These are phyloP conservation scores for Aspergillus persii DNA, from an alignment of 2,329 filamentous ascomycete species.

Conservation along the genomic window DNA sequence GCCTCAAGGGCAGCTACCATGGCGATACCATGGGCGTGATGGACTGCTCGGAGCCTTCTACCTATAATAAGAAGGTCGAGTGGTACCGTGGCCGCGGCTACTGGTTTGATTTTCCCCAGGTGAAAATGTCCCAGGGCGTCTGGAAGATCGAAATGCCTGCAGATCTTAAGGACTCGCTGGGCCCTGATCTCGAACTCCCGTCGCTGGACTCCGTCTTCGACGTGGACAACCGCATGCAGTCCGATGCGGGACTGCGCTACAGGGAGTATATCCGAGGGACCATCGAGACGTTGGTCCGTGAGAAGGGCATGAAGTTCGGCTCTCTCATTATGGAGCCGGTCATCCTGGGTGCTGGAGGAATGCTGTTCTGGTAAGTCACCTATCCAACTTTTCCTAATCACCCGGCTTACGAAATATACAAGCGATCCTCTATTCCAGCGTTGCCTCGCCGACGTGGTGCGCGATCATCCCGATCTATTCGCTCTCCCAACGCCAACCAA, in stretches of 20 bases:
- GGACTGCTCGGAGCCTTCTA: slow-evolving; percentile 76
- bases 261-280: slow-evolving; percentile 57
- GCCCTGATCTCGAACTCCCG: slow-evolving; percentile 43
- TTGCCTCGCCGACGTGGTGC: slow-evolving; percentile 65
- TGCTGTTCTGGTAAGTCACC: slow-evolving; percentile 68
- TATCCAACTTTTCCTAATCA: neutral
- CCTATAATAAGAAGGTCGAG: slow-evolving; percentile 78
- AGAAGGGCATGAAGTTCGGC: slow-evolving; percentile 66
- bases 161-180: slow-evolving; percentile 48
- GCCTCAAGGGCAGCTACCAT: slow-evolving; percentile 78
- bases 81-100: slow-evolving; percentile 78
- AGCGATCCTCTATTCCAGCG: slow-evolving; percentile 80
- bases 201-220: slow-evolving; percentile 62
- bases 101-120: slow-evolving; percentile 77
- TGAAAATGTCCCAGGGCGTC: slow-evolving; percentile 63
- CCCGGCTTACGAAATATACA: neutral
- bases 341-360: slow-evolving; percentile 77
- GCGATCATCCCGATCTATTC: slow-evolving; percentile 59
- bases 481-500: slow-evolving; percentile 20
- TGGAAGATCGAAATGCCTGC: slow-evolving; percentile 64
- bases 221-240: slow-evolving; percentile 48
- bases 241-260: slow-evolving; percentile 54
- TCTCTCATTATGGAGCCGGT: slow-evolving; percentile 78
- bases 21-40: slow-evolving; percentile 87
- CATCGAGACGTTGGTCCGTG: slow-evolving; percentile 52